Conservation (phyloP, 441 rosid species). For the Sinapis alba region DNA sequence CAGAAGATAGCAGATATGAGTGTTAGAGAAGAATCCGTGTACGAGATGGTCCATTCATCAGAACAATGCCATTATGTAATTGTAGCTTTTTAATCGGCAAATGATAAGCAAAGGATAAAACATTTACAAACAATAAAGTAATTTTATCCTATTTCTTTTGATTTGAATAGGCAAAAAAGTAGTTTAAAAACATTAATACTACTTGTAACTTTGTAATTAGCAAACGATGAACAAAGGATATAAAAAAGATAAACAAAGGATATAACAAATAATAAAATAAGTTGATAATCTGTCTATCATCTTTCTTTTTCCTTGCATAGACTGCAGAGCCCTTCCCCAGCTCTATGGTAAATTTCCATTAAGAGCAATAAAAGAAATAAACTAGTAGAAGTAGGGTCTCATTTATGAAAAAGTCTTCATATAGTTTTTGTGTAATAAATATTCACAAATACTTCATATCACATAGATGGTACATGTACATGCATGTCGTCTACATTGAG, state of each 20-base stretch:
- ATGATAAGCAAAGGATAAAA: not conserved
- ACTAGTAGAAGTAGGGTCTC: slow-evolving; percentile 8
- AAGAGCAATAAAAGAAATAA: slow-evolving; percentile 25
- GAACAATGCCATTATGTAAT: slow-evolving; percentile 10
- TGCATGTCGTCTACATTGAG: slow-evolving; percentile 11
- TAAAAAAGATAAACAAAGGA: not conserved
- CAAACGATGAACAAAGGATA: not conserved
- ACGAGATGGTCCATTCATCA: slow-evolving; percentile 30
- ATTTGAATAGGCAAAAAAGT: not conserved
- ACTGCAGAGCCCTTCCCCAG: slow-evolving; percentile 32
- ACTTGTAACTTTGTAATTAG: not conserved
- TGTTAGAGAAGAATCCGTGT: slow-evolving; percentile 20
- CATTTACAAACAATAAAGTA: not conserved
- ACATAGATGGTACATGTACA: not conserved
- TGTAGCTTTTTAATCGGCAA: not conserved
- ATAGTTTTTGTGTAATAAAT: not conserved
- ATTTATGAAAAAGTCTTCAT: slow-evolving; percentile 8
- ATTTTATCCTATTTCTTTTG: not conserved
- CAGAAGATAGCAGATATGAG: slow-evolving; percentile 28
- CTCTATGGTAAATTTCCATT: slow-evolving; percentile 22
- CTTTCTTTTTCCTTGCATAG: slow-evolving; percentile 11
- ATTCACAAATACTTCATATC: not conserved
- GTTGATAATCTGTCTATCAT: not conserved
- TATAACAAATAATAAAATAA: not conserved
- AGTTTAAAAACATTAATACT: not conserved